Percentiles rank a stretch among this genome's conserved stretches.
These are phyloP conservation scores for Tuber borchii DNA, from an alignment of 495 filamentous ascomycete species.

Conservation along the genomic window DNA sequence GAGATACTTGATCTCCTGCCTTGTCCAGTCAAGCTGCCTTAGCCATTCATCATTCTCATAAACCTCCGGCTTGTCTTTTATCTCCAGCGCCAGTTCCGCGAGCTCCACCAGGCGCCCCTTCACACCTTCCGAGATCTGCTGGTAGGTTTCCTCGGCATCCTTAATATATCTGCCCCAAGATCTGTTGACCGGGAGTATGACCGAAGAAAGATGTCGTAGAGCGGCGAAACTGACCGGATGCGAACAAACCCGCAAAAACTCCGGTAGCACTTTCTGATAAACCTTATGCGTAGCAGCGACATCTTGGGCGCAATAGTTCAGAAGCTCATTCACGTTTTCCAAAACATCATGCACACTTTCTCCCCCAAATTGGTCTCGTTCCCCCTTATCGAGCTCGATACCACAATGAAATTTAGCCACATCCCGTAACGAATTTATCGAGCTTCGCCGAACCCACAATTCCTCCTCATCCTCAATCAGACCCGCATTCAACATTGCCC, in stretches of 20 bases:
- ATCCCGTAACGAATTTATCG: slow-evolving; percentile 88
- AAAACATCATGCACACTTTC: slow-evolving; percentile 63
- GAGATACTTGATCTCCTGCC: slow-evolving; percentile 63
- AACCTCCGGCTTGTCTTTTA: slow-evolving; percentile 60
- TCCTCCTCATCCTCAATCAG: slow-evolving; percentile 72
- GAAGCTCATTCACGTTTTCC: slow-evolving; percentile 65
- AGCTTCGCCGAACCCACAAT: slow-evolving; percentile 88
- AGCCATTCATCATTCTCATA: slow-evolving; percentile 82
- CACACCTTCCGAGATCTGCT: slow-evolving; percentile 66
- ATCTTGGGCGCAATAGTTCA: slow-evolving; percentile 95
- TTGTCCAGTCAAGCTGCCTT: slow-evolving; percentile 88
- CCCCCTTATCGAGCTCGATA: slow-evolving; percentile 82
- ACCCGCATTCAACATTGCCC: not conserved
- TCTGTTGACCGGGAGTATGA: slow-evolving; percentile 82
- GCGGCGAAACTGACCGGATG: slow-evolving; percentile 97
- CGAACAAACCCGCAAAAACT: slow-evolving; percentile 79
- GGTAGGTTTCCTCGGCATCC: slow-evolving; percentile 78
- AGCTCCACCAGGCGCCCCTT: slow-evolving; percentile 64
- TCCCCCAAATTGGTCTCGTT: slow-evolving; percentile 80
- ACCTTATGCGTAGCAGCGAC: slow-evolving; percentile 87
- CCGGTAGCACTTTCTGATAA: slow-evolving; percentile 83
- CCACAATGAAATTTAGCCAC: slow-evolving; percentile 95
- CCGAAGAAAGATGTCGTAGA: slow-evolving; percentile 80
- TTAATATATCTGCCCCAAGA: slow-evolving; percentile 78
- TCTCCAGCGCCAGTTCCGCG: slow-evolving; percentile 64